These are phyloP conservation scores for Hanseniaspora meyeri DNA, from an alignment of 805 yeast species.

Conservation along the genomic window DNA sequence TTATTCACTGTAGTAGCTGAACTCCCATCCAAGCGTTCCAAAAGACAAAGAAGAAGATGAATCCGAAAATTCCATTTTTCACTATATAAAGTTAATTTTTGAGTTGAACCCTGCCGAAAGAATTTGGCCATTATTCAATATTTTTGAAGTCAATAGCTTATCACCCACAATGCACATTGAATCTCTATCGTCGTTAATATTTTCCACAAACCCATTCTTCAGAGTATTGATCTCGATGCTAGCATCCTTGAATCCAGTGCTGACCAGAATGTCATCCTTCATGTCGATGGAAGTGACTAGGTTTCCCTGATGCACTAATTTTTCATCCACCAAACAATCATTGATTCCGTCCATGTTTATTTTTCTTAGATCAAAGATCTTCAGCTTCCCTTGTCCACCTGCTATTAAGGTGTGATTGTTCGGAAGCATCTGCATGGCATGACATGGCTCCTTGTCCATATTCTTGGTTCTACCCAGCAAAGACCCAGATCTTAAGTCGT, in stretches of 20 bases:
- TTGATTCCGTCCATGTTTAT: neutral
- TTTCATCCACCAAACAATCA: neutral
- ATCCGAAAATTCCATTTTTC: no score
- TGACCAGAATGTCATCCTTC: neutral
- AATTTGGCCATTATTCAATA: neutral
- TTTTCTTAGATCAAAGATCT: slow-evolving; percentile 4
- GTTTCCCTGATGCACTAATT: slow-evolving; percentile 1
- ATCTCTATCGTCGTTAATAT: neutral
- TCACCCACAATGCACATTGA: neutral
- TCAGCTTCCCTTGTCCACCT: neutral
- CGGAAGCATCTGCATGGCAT: neutral
- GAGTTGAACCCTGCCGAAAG: slow-evolving; percentile 2
- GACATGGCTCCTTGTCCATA: neutral
- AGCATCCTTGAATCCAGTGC: slow-evolving; percentile 3
- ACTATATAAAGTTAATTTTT: neutral
- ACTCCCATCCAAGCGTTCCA: slow-evolving; percentile 5
- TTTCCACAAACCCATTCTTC: neutral
- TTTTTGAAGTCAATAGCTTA: neutral
- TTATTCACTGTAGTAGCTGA: neutral
- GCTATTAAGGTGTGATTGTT: neutral
- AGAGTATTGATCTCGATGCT: neutral
- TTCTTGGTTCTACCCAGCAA: neutral
- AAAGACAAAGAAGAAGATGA: slow-evolving; percentile 12
- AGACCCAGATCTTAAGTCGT: slow-evolving; percentile 5
- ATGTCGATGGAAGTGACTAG: slow-evolving; percentile 5